Evolutionary conservation across 805 yeast genomes (phyloP), one percentile per base, ranked within the genome.

Genomic region (Saccharomycopsis fibuligera): DNA sequence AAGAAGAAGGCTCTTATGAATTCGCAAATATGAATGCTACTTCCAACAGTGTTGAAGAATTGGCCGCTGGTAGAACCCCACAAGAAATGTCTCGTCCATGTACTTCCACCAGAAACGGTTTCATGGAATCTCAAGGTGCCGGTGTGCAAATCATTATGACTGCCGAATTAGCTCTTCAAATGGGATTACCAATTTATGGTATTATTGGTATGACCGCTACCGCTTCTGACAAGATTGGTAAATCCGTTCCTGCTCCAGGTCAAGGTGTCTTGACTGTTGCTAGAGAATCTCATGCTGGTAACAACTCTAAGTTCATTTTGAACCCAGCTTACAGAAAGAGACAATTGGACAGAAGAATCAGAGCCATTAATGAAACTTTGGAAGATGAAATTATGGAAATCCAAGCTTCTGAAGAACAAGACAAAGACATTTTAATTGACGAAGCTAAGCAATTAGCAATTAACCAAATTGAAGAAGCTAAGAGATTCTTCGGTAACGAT

Each of bases 231-330:
- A 95, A 90, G 81, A 91, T 91, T 67, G 97, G 98, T 65, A 85
- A 97, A 73, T 90, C 98, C 44, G 91, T 93, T 58, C 99, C 99
- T 57, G 99, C 99, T 64, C 99, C 99, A 71, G 99, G 99, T 68
- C 88, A 91, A 74, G 99, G 99, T 83, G 86, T 93, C 58, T 78
- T 93, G 75, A 93, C 99, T 54, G 88, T 96, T 64, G 99, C 99
- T 51, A 83, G 95, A 64, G 99, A 95, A 73, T 80, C 82, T 63
- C 91, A 83, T 59, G 86, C 89, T 59, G 55, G 55, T 27, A 27
- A 31, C 19, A 44, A 42, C 17, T 45, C 55, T 12, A 52, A 48
- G 69, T 84, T 78, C 75, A 72, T 86, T 70, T 73, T 93, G 72
- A 86, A 89, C 68, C 82, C 93, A 67, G 82, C 84, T 66, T 93